phyloP scores from a whole-genome alignment of 176 grass and related monocot species.

The Zea luxurians region DNA sequence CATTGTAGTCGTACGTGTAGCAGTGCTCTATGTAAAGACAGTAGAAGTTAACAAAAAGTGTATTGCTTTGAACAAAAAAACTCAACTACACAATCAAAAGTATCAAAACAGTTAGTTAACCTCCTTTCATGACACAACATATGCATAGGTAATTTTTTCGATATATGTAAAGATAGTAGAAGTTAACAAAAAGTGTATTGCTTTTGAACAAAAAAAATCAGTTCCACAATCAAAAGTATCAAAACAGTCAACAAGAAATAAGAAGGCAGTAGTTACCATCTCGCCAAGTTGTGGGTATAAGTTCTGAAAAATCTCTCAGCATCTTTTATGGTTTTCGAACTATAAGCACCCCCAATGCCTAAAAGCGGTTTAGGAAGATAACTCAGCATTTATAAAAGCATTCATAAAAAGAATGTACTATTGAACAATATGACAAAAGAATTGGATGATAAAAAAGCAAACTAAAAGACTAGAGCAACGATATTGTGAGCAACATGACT shows the following conservation, averaged over 20 bases:
- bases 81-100: too few species aligned
- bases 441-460: conserved; percentile 23
- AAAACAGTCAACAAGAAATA: conserved; percentile 16
- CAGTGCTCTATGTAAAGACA: conserved; percentile 14
- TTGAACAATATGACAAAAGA: conserved; percentile 20
- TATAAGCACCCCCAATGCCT: conserved; percentile 79
- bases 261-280: conserved; percentile 44
- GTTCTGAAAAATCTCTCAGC: conserved; percentile 67
- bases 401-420: not conserved
- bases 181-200: not conserved
- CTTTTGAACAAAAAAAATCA: conserved; percentile 11
- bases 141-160: not conserved
- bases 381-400: conserved; percentile 2
- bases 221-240: conserved; percentile 12
- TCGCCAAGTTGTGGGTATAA: conserved; percentile 51
- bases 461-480: not conserved
- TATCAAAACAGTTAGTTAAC: too few species aligned
- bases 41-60: not conserved
- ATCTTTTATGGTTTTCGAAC: conserved; percentile 77
- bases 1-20: too few species aligned
- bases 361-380: conserved; percentile 28
- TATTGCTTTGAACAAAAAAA: too few species aligned
- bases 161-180: conserved; percentile 28
- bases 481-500: not conserved
- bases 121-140: not conserved